Evolutionary conservation across 192 early-diverging fungal species (phyloP), one percentile per base, ranked within the genome.

Genomic region (Linnemannia exigua): DNA sequence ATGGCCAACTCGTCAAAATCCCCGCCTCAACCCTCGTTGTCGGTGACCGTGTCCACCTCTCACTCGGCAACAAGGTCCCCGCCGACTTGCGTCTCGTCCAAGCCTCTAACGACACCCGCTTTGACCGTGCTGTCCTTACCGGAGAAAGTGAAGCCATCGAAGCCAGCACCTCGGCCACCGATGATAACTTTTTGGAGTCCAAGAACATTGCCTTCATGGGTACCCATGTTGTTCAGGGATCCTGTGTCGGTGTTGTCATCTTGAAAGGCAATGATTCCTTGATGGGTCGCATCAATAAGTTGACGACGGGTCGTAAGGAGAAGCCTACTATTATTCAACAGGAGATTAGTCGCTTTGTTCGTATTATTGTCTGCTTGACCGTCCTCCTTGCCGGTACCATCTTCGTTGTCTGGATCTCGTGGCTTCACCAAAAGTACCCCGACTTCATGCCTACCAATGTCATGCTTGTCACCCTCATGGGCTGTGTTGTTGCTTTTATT

Each of bases 181-280:
- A 95, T 88, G 90, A 91, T 8, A 96, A 94, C 75, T 92, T 93
- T 52, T 86, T 97, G 48, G 97, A 97, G 88, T 93, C 94, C 17
- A 92, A 94, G 79, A 98, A 98, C 82, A 89, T 99, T 82, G 96
- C 94, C 41, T 92, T 99, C 84, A 93, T 93, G 91, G 93, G 89
- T n/a, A 90, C 88, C 14, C 89, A 92, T 61, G 90, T 96, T n/a
- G 91, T 94, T 12, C 91, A 96, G 81, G 97, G 97, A 73, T 87
- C 86, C 5, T 94, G 90, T 76, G 89, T 88, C 11, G 97, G 94
- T 67, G 82, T 98, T n/a, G 96, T 99, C 0, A 89, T 97, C 15
- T 81, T 91, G 44, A 97, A 92, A 37, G 97, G 96, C 16, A 84
- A 81, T 38, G 85, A 91, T 15, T 95, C 95, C 4, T 87, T 97